Conservation (phyloP, 176 grass and related monocot genomes). For the Musa acuminata region DNA sequence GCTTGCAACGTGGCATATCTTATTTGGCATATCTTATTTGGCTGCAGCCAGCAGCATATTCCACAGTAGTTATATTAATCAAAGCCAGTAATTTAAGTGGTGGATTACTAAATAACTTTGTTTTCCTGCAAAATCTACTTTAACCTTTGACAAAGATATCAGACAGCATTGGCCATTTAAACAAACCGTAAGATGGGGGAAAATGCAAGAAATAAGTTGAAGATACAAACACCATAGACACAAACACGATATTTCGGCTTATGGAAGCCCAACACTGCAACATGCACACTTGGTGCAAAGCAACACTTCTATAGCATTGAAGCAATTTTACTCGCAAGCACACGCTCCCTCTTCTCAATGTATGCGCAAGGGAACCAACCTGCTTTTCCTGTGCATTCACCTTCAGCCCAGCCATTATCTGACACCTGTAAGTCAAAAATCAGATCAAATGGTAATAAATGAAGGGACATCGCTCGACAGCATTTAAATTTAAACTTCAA, state of each 20-base stretch:
- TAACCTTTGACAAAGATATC: background rate
- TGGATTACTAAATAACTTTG: background rate
- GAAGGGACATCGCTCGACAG: no score
- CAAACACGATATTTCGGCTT: background rate
- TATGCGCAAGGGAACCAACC: constrained; percentile 86
- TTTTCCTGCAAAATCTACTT: background rate
- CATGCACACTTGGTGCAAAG: background rate
- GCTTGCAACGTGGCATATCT: no score
- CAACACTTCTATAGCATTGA: background rate
- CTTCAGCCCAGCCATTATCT: constrained; percentile 96
- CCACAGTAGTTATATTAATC: no score
- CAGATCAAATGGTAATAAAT: background rate
- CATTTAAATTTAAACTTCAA: no score
- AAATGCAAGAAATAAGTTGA: background rate
- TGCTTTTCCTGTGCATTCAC: constrained; percentile 84
- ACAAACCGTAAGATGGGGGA: background rate
- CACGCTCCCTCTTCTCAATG: constrained; percentile 83
- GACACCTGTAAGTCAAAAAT: constrained; percentile 41
- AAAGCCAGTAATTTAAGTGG: no score
- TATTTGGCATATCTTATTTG: no score
- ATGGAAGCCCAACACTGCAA: background rate
- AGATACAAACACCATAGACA: background rate
- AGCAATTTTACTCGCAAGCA: constrained; percentile 81
- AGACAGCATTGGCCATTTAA: background rate
- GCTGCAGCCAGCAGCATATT: no score